Conservation (phyloP, 2,329 filamentous ascomycete species). For the Berkeleyomyces basicola region DNA sequence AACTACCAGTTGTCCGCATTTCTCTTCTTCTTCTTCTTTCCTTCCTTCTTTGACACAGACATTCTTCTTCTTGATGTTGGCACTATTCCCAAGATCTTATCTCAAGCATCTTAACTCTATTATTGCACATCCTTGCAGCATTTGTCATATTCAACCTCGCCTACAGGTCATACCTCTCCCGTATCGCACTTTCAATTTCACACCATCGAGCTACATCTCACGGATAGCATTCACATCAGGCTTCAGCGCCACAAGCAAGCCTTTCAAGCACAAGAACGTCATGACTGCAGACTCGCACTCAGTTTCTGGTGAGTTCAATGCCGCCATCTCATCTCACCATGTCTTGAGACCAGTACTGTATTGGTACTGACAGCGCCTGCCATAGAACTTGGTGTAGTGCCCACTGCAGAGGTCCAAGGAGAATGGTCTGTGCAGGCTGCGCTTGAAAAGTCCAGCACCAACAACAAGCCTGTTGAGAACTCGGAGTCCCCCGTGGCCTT, state of each 20-base stretch:
- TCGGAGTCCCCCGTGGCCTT: constrained; percentile 68
- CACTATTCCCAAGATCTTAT: not conserved
- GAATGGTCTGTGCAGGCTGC: constrained; percentile 17
- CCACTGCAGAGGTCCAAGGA: constrained; percentile 16
- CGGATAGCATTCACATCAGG: not conserved
- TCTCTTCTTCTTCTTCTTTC: not conserved
- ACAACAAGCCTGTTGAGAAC: constrained; percentile 33
- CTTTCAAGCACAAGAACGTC: not conserved
- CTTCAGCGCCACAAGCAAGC: too few relatives aligned
- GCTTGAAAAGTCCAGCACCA: constrained; percentile 12
- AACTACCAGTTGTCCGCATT: not conserved
- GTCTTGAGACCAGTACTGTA: constrained; percentile 14
- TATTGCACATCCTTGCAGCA: not conserved
- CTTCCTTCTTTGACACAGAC: not conserved
- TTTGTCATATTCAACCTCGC: not conserved
- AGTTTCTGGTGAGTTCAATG: constrained; percentile 15
- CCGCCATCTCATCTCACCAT: constrained; percentile 18
- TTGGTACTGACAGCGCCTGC: not conserved
- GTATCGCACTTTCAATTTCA: not conserved
- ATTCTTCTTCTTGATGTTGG: not conserved
- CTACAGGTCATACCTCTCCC: not conserved
- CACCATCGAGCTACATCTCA: not conserved
- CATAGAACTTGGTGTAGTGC: constrained; percentile 17
- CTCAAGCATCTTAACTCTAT: not conserved
- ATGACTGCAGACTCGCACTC: constrained; percentile 2